phyloP scores from a whole-genome alignment of 2,329 filamentous ascomycete species.

The Aspergillus udagawae region DNA sequence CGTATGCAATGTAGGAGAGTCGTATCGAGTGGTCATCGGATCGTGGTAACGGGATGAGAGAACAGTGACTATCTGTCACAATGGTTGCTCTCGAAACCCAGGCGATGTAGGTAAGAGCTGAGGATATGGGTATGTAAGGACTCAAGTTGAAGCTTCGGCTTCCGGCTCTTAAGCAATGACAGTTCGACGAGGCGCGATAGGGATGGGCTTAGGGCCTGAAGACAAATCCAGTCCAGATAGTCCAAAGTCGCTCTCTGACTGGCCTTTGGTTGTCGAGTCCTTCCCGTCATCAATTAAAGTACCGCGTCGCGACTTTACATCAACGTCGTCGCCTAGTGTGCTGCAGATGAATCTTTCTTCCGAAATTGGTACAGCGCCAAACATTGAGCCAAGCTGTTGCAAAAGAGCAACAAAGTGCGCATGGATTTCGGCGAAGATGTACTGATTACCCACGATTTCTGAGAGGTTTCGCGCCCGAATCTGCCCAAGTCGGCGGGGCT shows the following conservation, averaged over 20 bases:
- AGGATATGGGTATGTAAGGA: not conserved
- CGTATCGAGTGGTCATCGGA: not conserved
- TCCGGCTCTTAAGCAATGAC: slow-evolving; percentile 29
- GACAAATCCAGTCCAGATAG: slow-evolving; percentile 32
- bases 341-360: slow-evolving; percentile 42
- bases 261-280: slow-evolving; percentile 13
- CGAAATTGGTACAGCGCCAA: slow-evolving; percentile 41
- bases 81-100: not conserved
- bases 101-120: not conserved
- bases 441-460: slow-evolving; percentile 56
- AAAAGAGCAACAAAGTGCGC: slow-evolving; percentile 51
- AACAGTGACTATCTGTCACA: not conserved
- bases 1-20: not conserved
- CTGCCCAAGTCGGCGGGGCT: slow-evolving; percentile 49
- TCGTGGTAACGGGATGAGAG: not conserved
- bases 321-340: slow-evolving; percentile 30
- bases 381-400: slow-evolving; percentile 44
- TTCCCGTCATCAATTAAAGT: slow-evolving; percentile 17
- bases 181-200: slow-evolving; percentile 32
- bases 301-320: slow-evolving; percentile 19
- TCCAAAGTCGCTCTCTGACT: slow-evolving; percentile 26
- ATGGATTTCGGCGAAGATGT: slow-evolving; percentile 57
- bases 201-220: slow-evolving; percentile 35
- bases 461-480: slow-evolving; percentile 54
- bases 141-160: slow-evolving; percentile 2